Evolutionary conservation across 1,284 basidiomycete genomes (phyloP), one percentile per base, ranked within the genome.

Genomic region (Gymnopus androsaceus): DNA sequence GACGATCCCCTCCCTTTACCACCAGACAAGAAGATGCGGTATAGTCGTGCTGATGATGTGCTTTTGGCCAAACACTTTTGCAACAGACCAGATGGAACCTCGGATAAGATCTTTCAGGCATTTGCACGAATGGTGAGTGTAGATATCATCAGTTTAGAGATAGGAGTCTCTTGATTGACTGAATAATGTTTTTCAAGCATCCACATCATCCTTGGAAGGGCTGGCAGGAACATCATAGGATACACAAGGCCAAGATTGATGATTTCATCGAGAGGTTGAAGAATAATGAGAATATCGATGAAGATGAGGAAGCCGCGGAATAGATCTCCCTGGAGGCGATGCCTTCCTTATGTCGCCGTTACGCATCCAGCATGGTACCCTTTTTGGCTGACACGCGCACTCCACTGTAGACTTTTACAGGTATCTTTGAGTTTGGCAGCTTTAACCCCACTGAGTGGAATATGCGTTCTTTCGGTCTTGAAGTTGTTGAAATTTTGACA

Each of bases 131-230:
- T 75, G 71, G 88, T 90, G 57, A 59, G 81, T 57, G 44, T 54
- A 34, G 14, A 48, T 27, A 34, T 14, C 44, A 31, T 31, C 9
- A 9, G 3, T 33, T 42, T 9, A n/a, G n/a, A 17, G 4, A 6
- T 28, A n/a, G 23, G 5, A 36, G 17, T 23, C 31, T 21, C 21
- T 17, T 11, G 33, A 36, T 36, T 36, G 33, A 49, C 15, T 34
- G 40, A 17, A 37, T 17, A 37, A 23, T 46, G 4, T 27, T 14
- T 41, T 50, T 19, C 23, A 37, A 92, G 89, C 78, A 92, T 70
- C 82, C 90, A 4, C 88, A 92, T 67, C 90, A 92, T 73, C 90
- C 90, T 1, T 92, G 90, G 90, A 92, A 92, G 68, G 90, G 90
- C 21, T 92, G 90, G 90, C 90, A 92, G 67, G 90, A 92, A 63